Evolutionary conservation across 805 yeast species (phyloP), one percentile per base, ranked within the genome.

Genomic region (Aciculoconidium aculeatum): DNA sequence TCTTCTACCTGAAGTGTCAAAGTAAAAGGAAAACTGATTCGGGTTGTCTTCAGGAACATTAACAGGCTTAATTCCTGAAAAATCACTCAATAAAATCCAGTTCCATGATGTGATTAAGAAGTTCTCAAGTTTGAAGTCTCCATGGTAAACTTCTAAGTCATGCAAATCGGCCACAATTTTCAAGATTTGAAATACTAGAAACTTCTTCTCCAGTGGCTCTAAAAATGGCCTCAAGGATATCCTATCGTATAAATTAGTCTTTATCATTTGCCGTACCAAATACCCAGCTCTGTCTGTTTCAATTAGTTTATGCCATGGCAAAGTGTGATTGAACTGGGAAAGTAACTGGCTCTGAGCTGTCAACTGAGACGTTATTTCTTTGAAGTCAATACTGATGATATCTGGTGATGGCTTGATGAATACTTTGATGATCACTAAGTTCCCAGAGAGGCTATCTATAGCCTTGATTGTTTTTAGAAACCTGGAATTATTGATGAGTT

Each of bases 211-310:
- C 21, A 81, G 67, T 3, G 72, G 66, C 40, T 80, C 88, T 26
- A 90, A 59, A 52, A 88, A 90, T 2, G 97, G 98, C 23, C 97
- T 64, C 5, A 88, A 75, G 25, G 94, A 67, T 22, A 92, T 64
- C 36, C 96, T 62, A 48, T 92, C 97, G 50, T 87, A 87, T n/a
- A 88, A 59, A 46, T 83, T 88, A 28, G 80, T 76, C 42, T 78
- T 72, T 37, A 85, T 61, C 60, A 74, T 77, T 38, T 90, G 96
- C 31, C 98, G 71, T 27, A 90, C 75, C 25, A 90, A 53, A 58
- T 90, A 92, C 0, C 92, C 95, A 0, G 97, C 97, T 25, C 96
- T 65, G 30, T 82, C 94, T 0, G 96, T 85, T 46, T 88, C 96
- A 8, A 87, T 67, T 21, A 92, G 63, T 31, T 77, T 73, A 27